Evolutionary conservation across 1,139 yeast species (phyloP), one percentile per base, ranked within the genome.

Genomic region (Yamadazyma songkhlaensis): DNA sequence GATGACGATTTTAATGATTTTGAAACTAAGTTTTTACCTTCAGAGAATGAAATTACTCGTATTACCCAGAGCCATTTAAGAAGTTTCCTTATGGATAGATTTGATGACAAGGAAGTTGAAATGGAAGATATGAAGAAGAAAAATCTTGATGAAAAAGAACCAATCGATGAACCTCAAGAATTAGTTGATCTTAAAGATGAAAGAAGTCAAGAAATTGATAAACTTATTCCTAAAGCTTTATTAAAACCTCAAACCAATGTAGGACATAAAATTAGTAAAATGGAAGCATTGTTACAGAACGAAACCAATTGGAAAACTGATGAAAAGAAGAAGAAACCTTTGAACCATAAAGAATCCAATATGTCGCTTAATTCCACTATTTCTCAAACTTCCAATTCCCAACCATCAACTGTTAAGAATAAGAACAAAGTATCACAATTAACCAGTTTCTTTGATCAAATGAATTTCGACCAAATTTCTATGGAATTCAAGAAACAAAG

Each of bases 41-140:
- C 95, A 11, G 98, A 94, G 58, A 87, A 84, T 53, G 98, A 94
- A 70, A 86, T 94, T 47, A 84, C 96, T 7, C 73, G 89, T 44
- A 85, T 92, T 33, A 90, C 98, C 2, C 87, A 96, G 10, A 84
- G 84, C 48, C 98, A 92, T 54, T 67, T 94, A 53, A 79, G 82
- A 43, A 86, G 81, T 49, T 73, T 89, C 39, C 81, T 92, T 50
- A 60, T 77, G 49, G 88, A 75, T 41, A 67, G 63, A 41, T 62
- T 67, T 35, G 59, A 68, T 36, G 50, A 45, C 9, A 45, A 48
- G 31, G 52, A 44, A 14, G 51, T 38, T 8, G 53, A 43, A 32
- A 41, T 37, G 44, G 39, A 35, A 27, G 47, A 46, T 8, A 40
- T 32, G 35, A 17, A 35, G 17, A 32, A 36, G 13, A 15, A 13